These are phyloP conservation scores for Echites panduratus DNA, from an alignment of 257 asterid species.

Conservation along the genomic window DNA sequence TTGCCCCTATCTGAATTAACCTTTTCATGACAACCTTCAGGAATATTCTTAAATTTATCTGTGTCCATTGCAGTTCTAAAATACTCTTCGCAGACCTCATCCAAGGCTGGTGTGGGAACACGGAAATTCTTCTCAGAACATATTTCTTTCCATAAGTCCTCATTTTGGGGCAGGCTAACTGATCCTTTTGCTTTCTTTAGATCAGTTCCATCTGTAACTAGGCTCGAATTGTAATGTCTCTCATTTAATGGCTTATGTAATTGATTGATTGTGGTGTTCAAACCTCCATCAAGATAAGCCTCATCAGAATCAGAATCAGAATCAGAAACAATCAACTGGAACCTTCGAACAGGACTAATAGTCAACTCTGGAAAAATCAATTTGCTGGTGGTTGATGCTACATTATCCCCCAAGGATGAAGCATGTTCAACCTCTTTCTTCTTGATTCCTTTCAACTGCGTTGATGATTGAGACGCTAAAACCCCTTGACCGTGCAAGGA, in stretches of 20 bases:
- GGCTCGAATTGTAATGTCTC: slow-evolving; percentile 19
- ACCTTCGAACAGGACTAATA: slow-evolving; percentile 79
- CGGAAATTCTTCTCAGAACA: slow-evolving; percentile 34
- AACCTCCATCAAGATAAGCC: slow-evolving; percentile 33
- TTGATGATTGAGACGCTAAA: slow-evolving; percentile 43
- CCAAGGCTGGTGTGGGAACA: slow-evolving; percentile 78
- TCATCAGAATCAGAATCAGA: slow-evolving; percentile 74
- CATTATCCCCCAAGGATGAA: slow-evolving; percentile 31
- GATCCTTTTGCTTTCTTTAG: slow-evolving; percentile 28
- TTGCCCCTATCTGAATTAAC: slow-evolving; percentile 15
- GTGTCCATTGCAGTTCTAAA: slow-evolving; percentile 44
- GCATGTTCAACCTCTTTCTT: slow-evolving; percentile 33
- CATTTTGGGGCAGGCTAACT: slow-evolving; percentile 23
- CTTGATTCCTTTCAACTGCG: slow-evolving; percentile 31
- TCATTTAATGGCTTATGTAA: slow-evolving; percentile 25
- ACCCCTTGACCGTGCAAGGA: slow-evolving; percentile 39
- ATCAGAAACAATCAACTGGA: slow-evolving; percentile 58
- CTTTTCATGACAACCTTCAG: slow-evolving; percentile 19
- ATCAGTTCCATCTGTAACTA: slow-evolving; percentile 21
- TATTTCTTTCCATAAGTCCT: slow-evolving; percentile 70
- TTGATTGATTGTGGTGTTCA: slow-evolving; percentile 19
- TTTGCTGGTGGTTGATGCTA: slow-evolving; percentile 28
- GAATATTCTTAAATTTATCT: slow-evolving; percentile 20
- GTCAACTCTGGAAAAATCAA: slow-evolving; percentile 39
- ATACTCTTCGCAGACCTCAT: slow-evolving; percentile 73